Evolutionary conservation across 2,329 filamentous ascomycete genomes (phyloP).

Genomic region (Rutstroemia sp.): DNA sequence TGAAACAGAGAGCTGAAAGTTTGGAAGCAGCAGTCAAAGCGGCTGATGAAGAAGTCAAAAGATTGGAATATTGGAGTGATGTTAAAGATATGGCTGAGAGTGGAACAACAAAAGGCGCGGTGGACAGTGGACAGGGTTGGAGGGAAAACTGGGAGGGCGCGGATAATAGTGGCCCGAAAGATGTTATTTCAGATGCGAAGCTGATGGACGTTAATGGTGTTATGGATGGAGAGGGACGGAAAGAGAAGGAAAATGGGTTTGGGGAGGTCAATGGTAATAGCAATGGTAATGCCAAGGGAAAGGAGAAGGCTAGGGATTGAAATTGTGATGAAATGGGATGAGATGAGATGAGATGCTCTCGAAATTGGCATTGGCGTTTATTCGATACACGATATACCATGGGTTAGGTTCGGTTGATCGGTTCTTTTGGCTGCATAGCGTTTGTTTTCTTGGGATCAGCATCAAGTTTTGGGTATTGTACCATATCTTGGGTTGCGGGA

Average conservation of each 20-base stretch:
- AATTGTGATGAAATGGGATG: background rate
- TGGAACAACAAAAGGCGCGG: constrained; percentile 31
- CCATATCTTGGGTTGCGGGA: background rate
- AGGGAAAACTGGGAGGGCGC: constrained; percentile 24
- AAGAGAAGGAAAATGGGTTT: background rate
- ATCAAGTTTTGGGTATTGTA: background rate
- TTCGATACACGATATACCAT: background rate
- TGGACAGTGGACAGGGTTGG: constrained; percentile 26
- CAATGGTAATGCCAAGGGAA: background rate
- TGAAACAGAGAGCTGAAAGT: constrained; percentile 44
- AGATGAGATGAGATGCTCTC: background rate
- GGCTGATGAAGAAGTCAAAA: constrained; percentile 73
- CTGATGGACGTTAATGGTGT: constrained; percentile 16
- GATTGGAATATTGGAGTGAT: constrained; percentile 83
- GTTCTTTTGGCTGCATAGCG: background rate
- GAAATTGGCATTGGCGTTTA: background rate
- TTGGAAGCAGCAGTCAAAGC: constrained; percentile 68
- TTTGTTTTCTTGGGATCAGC: background rate
- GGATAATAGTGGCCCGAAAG: constrained; percentile 26
- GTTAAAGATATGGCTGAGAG: constrained; percentile 58
- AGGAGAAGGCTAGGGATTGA: background rate
- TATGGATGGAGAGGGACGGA: constrained; percentile 14
- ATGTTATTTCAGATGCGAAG: constrained; percentile 22
- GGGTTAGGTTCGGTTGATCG: background rate
- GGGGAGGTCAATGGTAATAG: background rate